Evolutionary conservation across 768 basidiomycete species (phyloP), one percentile per base, ranked within the genome.

Genomic region (Tulasnella calospora): DNA sequence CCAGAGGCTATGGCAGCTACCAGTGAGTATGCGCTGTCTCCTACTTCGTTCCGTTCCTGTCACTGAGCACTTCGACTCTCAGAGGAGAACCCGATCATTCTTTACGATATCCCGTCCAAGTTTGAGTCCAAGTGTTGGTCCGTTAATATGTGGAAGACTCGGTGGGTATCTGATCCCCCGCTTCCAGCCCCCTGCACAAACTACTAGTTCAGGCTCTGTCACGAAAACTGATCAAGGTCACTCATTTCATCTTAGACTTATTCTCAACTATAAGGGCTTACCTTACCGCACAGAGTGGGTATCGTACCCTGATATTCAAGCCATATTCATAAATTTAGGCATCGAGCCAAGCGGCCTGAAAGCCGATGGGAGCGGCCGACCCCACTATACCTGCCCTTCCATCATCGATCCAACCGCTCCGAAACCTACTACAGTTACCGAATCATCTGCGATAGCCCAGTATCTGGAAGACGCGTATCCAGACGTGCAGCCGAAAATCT

Each of bases 401-500:
- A 88, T 94, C 79, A 85, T 90, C 36, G 92, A 71, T 30, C 69
- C 41, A 15, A 71, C 77, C n/a, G 15, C 44, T 4, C 44, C 77
- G 4, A 33, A 46, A 27, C 33, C 33, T 19, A 38, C 46, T 7
- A 33, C 10, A 19, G 55, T 92, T 44, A 89, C 91, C n/a, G 89
- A 91, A 76, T 85, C 88, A 19, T 88, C 89, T 81, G 85, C 82
- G 74, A 94, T 94, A 77, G 89, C 90, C 0, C 91, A 92, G 81
- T 92, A 93, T 82, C 89, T 93, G 44, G 92, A 94, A 81, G 83
- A 85, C 6, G 85, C 87, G 0, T 92, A 91, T 80, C 92, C 92
- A 35, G 75, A 57, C 19, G 70, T 44, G n/a, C 35, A 47, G 0
- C 89, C 91, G 7, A 90, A 90, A 0, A 86, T 93, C 9, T 89